A percentile compares a stretch with the other conserved stretches of the same genome.
These are phyloP conservation scores for Sanguinoderma infundibulare DNA, from an alignment of 1,284 basidiomycete species.

Conservation along the genomic window DNA sequence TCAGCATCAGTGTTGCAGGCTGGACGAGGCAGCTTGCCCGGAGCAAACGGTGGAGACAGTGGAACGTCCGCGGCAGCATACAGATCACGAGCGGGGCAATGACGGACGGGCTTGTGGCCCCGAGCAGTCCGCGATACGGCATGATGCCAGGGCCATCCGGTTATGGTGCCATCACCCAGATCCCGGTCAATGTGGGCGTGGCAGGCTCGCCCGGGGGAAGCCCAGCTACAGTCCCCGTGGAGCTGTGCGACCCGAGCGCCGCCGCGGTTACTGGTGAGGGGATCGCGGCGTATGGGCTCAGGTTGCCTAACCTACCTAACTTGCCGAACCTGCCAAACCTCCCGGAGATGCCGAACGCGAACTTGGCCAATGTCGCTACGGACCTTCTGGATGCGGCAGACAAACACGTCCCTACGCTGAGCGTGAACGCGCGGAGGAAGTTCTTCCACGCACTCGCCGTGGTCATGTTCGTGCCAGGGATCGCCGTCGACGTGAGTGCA, in stretches of 20 bases:
- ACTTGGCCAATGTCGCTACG: slow-evolving; percentile 69
- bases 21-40: slow-evolving; percentile 91
- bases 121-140: slow-evolving; percentile 21
- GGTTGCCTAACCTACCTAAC: slow-evolving; percentile 53
- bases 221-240: slow-evolving; percentile 3
- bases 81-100: slow-evolving; percentile 19
- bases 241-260: slow-evolving; percentile 32
- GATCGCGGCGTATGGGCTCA: slow-evolving; percentile 41
- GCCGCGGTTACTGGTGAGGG: slow-evolving; percentile 29
- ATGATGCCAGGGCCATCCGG: slow-evolving; percentile 11
- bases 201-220: neutral
- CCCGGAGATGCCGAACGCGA: slow-evolving; percentile 45
- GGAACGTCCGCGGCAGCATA: slow-evolving; percentile 36
- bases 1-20: slow-evolving; percentile 84
- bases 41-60: slow-evolving; percentile 66
- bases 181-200: neutral
- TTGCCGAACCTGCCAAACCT: slow-evolving; percentile 48
- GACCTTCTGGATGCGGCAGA: slow-evolving; percentile 87
- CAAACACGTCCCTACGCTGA: slow-evolving; percentile 87
- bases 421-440: slow-evolving; percentile 94
- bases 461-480: slow-evolving; percentile 94
- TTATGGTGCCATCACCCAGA: slow-evolving; percentile 8
- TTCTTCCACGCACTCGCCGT: slow-evolving; percentile 97
- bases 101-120: slow-evolving; percentile 16
- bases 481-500: slow-evolving; percentile 86